These are phyloP conservation scores for Fusarium fracticaudum DNA, from an alignment of 2,329 filamentous ascomycete genomes.

Conservation along the genomic window DNA sequence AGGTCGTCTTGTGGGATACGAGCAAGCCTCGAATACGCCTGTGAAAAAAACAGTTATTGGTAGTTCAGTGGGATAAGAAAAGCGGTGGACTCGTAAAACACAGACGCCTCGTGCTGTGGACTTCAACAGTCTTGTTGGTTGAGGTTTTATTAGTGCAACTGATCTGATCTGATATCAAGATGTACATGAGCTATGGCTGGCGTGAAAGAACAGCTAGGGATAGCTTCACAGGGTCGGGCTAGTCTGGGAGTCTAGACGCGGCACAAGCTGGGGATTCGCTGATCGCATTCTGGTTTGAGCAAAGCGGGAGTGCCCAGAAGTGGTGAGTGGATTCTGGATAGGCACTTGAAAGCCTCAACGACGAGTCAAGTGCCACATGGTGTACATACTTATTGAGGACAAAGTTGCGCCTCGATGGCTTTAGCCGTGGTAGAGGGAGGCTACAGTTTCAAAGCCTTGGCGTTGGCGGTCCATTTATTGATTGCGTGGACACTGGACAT, in stretches of 20 bases:
- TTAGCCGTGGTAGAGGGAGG: not conserved
- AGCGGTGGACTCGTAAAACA: slow-evolving; percentile 22
- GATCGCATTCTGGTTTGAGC: slow-evolving; percentile 14
- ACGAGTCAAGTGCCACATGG: slow-evolving; percentile 27
- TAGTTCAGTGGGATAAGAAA: not conserved
- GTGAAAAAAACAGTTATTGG: not conserved
- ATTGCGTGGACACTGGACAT: not conserved
- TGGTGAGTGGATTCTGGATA: slow-evolving; percentile 19
- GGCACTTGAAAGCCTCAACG: not conserved
- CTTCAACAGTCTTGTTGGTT: slow-evolving; percentile 15
- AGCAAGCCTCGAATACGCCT: not conserved
- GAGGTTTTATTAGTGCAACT: not conserved
- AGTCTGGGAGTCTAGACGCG: slow-evolving; percentile 13
- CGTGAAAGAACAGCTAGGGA: not conserved
- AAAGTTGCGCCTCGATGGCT: slow-evolving; percentile 1
- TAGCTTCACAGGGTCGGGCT: not conserved
- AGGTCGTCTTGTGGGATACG: not conserved
- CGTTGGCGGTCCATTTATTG: not conserved
- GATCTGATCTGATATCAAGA: not conserved
- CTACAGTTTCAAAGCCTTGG: slow-evolving; percentile 5
- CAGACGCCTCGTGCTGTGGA: slow-evolving; percentile 22
- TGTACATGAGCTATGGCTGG: not conserved
- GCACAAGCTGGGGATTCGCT: slow-evolving; percentile 12
- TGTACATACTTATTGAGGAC: not conserved
- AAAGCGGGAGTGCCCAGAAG: slow-evolving; percentile 4